Conservation (phyloP, 345 rosid species). For the Sonneratia alba region DNA sequence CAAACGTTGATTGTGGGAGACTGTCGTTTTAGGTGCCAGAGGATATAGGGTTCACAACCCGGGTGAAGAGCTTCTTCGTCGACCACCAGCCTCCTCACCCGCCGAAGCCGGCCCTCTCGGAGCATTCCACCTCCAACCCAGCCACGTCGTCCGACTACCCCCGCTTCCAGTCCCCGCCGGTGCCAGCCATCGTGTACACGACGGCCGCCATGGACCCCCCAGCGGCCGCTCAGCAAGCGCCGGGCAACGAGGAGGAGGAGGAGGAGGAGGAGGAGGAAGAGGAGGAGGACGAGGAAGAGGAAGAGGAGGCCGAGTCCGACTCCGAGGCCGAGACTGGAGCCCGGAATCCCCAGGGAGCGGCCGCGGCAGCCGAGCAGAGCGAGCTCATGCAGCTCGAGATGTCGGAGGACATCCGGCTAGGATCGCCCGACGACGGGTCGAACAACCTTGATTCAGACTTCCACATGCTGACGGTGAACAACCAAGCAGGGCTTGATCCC, state of each 20-base stretch:
- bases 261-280: slow-evolving; percentile 31
- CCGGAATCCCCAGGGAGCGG: slow-evolving; percentile 15
- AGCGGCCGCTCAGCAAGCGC: slow-evolving; percentile 13
- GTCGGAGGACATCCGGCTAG: slow-evolving; percentile 74
- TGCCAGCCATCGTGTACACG: slow-evolving; percentile 23
- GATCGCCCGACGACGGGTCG: slow-evolving; percentile 74
- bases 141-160: slow-evolving; percentile 41
- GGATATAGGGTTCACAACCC: slow-evolving; percentile 43
- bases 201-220: slow-evolving; percentile 16
- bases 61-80: slow-evolving; percentile 49
- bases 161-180: slow-evolving; percentile 28
- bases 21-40: slow-evolving; percentile 39
- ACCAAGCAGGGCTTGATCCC: slow-evolving; percentile 13
- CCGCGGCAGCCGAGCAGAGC: slow-evolving; percentile 8
- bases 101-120: slow-evolving; percentile 70
- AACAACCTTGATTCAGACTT: slow-evolving; percentile 54
- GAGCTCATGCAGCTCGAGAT: slow-evolving; percentile 68
- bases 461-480: slow-evolving; percentile 21
- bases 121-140: slow-evolving; percentile 71
- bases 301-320: slow-evolving; percentile 32
- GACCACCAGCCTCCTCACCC: slow-evolving; percentile 34
- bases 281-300: slow-evolving; percentile 35
- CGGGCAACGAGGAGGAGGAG: slow-evolving; percentile 28
- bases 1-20: too few relatives aligned
- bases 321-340: slow-evolving; percentile 28